These are phyloP conservation scores for Pelargonium nanum DNA, from an alignment of 345 rosid species.

Conservation along the genomic window DNA sequence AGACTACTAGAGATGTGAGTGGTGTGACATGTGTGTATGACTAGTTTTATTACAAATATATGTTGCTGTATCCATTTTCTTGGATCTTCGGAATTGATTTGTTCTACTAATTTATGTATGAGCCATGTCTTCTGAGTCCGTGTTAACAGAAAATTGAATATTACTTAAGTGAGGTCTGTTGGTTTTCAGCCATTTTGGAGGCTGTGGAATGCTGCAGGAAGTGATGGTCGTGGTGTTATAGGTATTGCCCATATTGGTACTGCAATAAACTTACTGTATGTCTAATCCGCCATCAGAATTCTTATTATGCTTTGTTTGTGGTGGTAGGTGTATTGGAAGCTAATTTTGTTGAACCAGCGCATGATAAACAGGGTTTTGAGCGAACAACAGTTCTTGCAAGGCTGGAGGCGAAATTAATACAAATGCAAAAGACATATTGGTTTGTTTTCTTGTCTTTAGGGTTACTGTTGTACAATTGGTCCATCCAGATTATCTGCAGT, in stretches of 20 bases:
- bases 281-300: not conserved
- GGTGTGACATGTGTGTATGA: not conserved
- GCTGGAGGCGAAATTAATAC: constrained; percentile 61
- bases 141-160: not conserved
- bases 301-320: constrained; percentile 16
- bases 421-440: constrained; percentile 88
- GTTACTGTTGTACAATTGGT: not conserved
- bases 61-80: not conserved
- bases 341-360: constrained; percentile 92
- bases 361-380: constrained; percentile 94
- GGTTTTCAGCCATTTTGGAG: constrained; percentile 89
- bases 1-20: not conserved
- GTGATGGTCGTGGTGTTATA: constrained; percentile 93
- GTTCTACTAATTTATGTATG: not conserved
- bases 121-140: not conserved
- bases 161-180: constrained; percentile 2
- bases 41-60: not conserved
- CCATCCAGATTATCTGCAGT: not conserved
- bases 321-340: constrained; percentile 80
- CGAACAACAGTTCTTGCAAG: constrained; percentile 84
- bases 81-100: not conserved
- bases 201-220: constrained; percentile 86
- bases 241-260: constrained; percentile 46
- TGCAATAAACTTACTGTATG: constrained; percentile 1
- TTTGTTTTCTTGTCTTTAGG: constrained; percentile 19